Base-by-base conservation (phyloP, 257 asterid species). In the Primulina huaijiensis region DNA sequence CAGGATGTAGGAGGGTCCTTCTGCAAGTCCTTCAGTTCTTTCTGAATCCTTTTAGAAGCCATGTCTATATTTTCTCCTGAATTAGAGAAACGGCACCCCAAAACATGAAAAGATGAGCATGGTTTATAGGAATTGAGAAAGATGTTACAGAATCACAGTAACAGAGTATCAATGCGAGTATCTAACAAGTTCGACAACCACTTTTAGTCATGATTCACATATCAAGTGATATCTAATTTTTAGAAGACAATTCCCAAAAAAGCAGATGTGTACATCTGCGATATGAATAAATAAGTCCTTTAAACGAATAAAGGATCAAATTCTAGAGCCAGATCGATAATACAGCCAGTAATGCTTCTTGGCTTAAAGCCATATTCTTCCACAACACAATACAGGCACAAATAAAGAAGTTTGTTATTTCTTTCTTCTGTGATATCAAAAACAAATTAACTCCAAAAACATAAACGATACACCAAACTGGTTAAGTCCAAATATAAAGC, bases 1-100 rank as follows among this genome's bases (percentile, higher is more conserved):
- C 82, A 78, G 27, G 82, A 78, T 33, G 76, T 72, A 53, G 82
- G 82, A 30, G 82, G 82, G 60, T 78, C 82, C 65, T 70, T 78
- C 43, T 74, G 79, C 76, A 78, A 60, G 35, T 78, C 82, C 67
- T 74, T 78, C 55, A 78, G 33, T 63, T 78, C 82, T 65, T 78
- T 78, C 74, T 60, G 79, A 53, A 78, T 78, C 74, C 82, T 78
- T 76, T 78, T 78, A 23, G 82, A 69, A 65, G 82, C 82, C 82
- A 78, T 78, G 30, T 19, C 68, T 8, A 34, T 37, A n/a, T 11
- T 38, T 11, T 43, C 53, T 11, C 53, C 53, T 43, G n/a, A 43
- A 43, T 43, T 43, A 43, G 53, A 43, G n/a, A 6, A 43, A 12
- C 6, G n/a, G 4, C 53, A 43, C 17, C 14, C 53, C n/a, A 43